A percentile compares a stretch with the other conserved stretches of the same genome.
Conservation (phyloP, 495 filamentous ascomycete species). For the Astrothelium macrocarpum region DNA sequence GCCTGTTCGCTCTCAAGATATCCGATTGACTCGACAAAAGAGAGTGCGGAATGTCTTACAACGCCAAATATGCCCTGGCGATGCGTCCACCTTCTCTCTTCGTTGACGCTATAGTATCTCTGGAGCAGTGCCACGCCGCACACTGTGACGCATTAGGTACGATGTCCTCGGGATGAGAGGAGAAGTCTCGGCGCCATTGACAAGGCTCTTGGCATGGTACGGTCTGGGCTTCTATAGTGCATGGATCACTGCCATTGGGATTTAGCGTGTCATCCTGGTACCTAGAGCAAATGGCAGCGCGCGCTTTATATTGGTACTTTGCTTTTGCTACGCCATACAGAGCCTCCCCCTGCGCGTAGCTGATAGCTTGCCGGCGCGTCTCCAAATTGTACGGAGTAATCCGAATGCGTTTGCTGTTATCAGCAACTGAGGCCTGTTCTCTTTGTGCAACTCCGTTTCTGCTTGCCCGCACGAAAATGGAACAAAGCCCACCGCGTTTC, state of each 20-base stretch:
- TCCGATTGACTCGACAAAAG: background rate
- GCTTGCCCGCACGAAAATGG: background rate
- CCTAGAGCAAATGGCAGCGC: background rate
- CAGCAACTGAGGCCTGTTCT: background rate
- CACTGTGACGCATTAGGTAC: background rate
- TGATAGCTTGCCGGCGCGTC: slow-evolving; percentile 3
- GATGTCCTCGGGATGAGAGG: background rate
- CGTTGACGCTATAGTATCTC: background rate
- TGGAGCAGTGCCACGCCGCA: background rate
- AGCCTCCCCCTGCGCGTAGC: background rate
- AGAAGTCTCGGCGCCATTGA: background rate
- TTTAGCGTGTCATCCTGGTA: background rate
- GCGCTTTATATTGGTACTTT: background rate
- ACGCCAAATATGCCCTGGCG: background rate
- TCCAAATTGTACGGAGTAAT: background rate
- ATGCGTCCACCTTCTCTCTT: background rate
- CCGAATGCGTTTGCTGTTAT: slow-evolving; percentile 7
- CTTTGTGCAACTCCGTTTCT: slow-evolving; percentile 1
- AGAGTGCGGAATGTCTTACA: background rate
- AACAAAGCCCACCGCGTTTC: slow-evolving; percentile 3
- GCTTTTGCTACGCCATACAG: background rate
- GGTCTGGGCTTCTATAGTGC: background rate
- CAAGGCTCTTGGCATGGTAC: background rate
- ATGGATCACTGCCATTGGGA: background rate
- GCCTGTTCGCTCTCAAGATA: background rate